phyloP scores from a whole-genome alignment of 163 green algal species.

The Chlorella variabilis region DNA sequence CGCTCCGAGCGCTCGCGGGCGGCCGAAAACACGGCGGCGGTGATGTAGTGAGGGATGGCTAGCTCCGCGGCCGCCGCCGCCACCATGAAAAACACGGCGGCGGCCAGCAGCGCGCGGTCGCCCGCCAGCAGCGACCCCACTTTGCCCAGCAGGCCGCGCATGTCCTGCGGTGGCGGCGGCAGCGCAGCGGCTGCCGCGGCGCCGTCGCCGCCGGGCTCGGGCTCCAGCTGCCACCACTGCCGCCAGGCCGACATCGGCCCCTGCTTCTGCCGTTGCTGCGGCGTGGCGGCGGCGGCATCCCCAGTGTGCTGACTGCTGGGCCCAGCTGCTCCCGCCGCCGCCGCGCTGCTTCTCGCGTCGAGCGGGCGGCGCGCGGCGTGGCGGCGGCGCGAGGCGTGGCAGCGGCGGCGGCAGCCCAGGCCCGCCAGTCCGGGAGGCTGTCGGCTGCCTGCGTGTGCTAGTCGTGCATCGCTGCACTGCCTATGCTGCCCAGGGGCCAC shows the following conservation, averaged over 20 bases:
- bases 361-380: too few species aligned
- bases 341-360: too few species aligned
- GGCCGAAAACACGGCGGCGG: conserved; percentile 47
- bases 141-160: conserved; percentile 31
- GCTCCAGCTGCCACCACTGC: conserved; percentile 21
- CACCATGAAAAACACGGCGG: conserved; percentile 37
- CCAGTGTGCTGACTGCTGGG: neutral
- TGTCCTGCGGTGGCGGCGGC: conserved; percentile 2
- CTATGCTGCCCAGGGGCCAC: too few species aligned
- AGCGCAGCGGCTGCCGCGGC: neutral
- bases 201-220: neutral
- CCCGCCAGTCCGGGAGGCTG: too few species aligned
- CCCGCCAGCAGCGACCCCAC: conserved; percentile 32
- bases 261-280: conserved; percentile 7
- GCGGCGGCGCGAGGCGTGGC: too few species aligned
- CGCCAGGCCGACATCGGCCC: conserved; percentile 1
- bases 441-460: too few species aligned
- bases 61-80: conserved; percentile 57
- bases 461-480: too few species aligned
- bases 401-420: too few species aligned
- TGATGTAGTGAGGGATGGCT: conserved; percentile 76
- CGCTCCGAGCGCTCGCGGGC: conserved; percentile 35
- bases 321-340: too few species aligned
- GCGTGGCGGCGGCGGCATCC: neutral
- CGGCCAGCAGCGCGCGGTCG: conserved; percentile 34